Conservation (phyloP, 2,329 filamentous ascomycete species). For the Scopulariopsis brevicaulis region DNA sequence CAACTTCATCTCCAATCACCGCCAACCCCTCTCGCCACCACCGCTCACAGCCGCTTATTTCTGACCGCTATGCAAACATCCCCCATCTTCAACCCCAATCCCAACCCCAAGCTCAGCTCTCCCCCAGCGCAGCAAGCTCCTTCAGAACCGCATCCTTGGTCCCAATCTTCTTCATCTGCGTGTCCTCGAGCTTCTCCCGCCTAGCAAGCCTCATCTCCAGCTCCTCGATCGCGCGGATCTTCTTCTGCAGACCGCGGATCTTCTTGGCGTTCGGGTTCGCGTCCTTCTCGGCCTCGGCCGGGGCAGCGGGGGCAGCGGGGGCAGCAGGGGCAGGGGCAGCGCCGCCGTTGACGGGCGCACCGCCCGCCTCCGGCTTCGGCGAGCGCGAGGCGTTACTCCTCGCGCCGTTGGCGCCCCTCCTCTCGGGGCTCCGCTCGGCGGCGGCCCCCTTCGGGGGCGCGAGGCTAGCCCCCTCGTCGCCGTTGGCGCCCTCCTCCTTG, state of each 20-base stretch:
- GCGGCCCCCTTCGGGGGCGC: conserved; percentile 31
- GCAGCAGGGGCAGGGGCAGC: conserved; percentile 12
- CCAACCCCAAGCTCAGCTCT: neutral
- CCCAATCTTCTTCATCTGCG: conserved; percentile 94
- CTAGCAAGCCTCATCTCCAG: conserved; percentile 91
- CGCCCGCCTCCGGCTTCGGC: conserved; percentile 11
- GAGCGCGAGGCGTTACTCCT: conserved; percentile 39
- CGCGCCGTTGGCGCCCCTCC: conserved; percentile 40
- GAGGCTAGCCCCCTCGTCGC: conserved; percentile 26
- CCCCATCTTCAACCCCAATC: neutral
- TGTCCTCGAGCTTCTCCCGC: conserved; percentile 95
- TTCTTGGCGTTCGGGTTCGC: conserved; percentile 83
- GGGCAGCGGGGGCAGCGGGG: conserved; percentile 14
- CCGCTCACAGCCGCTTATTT: neutral
- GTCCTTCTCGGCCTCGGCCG: conserved; percentile 30
- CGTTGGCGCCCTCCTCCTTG: conserved; percentile 41
- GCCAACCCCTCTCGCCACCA: too few relatives aligned
- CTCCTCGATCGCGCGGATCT: conserved; percentile 95
- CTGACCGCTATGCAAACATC: neutral
- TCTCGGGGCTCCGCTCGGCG: conserved; percentile 51
- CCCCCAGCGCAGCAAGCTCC: conserved; percentile 47
- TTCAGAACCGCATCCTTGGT: conserved; percentile 77
- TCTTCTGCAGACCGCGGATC: conserved; percentile 85
- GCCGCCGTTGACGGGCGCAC: neutral
- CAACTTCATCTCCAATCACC: neutral